Percentiles rank a stretch among this genome's conserved stretches.
These are phyloP conservation scores for Limonium bicolor DNA, from an alignment of 148 eudicot species.

Conservation along the genomic window DNA sequence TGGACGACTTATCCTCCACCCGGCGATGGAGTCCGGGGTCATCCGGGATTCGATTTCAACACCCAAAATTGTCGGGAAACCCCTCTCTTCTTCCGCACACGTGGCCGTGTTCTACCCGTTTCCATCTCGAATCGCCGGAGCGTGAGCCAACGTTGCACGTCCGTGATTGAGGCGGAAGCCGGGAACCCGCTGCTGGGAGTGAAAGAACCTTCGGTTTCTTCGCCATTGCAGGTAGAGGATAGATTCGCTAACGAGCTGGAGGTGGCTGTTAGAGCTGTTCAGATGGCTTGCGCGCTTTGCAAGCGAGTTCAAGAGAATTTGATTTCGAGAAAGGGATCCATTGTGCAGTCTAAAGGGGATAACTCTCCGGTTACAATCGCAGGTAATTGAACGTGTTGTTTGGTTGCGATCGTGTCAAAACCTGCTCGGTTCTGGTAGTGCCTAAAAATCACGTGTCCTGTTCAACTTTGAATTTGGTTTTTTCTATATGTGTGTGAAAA, in stretches of 20 bases:
- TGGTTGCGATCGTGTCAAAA: not conserved
- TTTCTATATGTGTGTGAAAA: not conserved
- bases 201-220: too few species aligned
- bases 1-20: too few species aligned
- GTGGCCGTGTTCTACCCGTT: too few species aligned
- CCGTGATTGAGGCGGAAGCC: too few species aligned
- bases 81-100: too few species aligned
- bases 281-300: constrained; percentile 69
- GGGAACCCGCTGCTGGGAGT: too few species aligned
- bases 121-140: too few species aligned
- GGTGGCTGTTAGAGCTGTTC: constrained; percentile 75
- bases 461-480: not conserved
- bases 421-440: not conserved
- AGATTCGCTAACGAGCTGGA: constrained; percentile 45
- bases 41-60: too few species aligned
- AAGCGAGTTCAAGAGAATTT: constrained; percentile 43
- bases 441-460: not conserved
- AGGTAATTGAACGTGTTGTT: constrained; percentile 15
- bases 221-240: too few species aligned
- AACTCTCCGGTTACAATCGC: constrained; percentile 92
- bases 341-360: constrained; percentile 62
- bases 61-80: too few species aligned
- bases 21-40: too few species aligned
- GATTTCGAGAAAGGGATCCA: constrained; percentile 24
- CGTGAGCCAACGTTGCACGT: too few species aligned